Conservation (phyloP, 2,329 filamentous ascomycete genomes). For the Emergomyces africanus region DNA sequence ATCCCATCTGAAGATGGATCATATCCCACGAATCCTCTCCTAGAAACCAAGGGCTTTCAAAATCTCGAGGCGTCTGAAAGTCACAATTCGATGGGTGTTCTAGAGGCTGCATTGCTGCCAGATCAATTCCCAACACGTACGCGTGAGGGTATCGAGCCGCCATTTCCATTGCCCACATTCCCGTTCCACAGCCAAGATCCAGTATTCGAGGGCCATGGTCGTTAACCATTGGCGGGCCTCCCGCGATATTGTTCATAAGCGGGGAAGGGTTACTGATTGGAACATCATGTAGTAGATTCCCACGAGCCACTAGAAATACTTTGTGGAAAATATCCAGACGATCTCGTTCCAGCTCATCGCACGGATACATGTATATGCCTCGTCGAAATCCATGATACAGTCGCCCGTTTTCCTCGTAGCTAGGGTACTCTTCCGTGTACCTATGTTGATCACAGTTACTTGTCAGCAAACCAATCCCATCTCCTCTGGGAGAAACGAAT, state of each 20-base stretch:
- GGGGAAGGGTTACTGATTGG: slow-evolving; percentile 13
- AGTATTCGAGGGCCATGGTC: slow-evolving; percentile 35
- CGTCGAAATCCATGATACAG: slow-evolving; percentile 55
- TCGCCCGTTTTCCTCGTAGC: slow-evolving; percentile 54
- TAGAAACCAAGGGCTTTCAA: slow-evolving; percentile 61
- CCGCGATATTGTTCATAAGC: not conserved
- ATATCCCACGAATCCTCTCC: slow-evolving; percentile 63
- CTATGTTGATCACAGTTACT: slow-evolving; percentile 13
- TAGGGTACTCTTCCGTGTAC: slow-evolving; percentile 24
- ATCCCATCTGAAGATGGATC: slow-evolving; percentile 68
- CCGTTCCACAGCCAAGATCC: slow-evolving; percentile 71
- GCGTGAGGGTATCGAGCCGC: slow-evolving; percentile 52
- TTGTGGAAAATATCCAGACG: slow-evolving; percentile 74
- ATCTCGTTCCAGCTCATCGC: slow-evolving; percentile 65
- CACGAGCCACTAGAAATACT: slow-evolving; percentile 54
- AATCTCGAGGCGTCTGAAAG: slow-evolving; percentile 58
- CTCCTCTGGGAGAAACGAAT: not conserved
- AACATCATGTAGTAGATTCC: slow-evolving; percentile 32
- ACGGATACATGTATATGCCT: slow-evolving; percentile 63
- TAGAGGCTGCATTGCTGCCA: slow-evolving; percentile 51
- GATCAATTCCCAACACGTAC: slow-evolving; percentile 49
- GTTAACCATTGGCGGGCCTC: slow-evolving; percentile 3
- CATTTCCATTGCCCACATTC: slow-evolving; percentile 84
- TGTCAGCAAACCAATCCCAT: not conserved
- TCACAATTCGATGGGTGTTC: slow-evolving; percentile 56